Conservation (phyloP, 139 green algal genomes). For the Closterium sp. region DNA sequence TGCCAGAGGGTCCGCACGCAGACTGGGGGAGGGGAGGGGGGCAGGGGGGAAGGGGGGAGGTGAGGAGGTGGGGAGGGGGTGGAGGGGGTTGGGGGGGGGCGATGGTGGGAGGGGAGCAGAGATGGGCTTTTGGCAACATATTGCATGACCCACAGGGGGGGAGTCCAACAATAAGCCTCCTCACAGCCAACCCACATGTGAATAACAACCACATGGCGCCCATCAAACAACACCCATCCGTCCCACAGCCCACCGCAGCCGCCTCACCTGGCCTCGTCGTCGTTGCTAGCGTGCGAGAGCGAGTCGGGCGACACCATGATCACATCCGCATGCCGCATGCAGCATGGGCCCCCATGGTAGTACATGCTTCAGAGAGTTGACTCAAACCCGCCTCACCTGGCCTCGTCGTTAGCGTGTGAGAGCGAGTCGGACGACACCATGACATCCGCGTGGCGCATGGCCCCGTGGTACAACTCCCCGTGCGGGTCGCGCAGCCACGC, state of each 20-base stretch:
- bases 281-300: conserved; percentile 22
- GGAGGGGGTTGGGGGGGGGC: background rate
- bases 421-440: conserved; percentile 44
- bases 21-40: background rate
- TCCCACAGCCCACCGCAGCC: background rate
- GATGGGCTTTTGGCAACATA: no score
- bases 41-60: background rate
- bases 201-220: no score
- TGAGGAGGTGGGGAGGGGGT: background rate
- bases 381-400: conserved; percentile 14
- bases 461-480: background rate
- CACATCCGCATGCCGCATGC: conserved; percentile 40
- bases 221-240: background rate
- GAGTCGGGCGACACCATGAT: conserved; percentile 42
- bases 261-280: background rate
- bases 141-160: no score
- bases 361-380: no score
- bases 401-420: conserved; percentile 23
- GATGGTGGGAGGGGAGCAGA: no score
- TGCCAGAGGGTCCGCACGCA: background rate
- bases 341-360: no score
- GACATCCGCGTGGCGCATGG: conserved; percentile 34
- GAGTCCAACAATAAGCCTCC: background rate
- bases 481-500: conserved; percentile 70
- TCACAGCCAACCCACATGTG: background rate